Evolutionary conservation across 495 filamentous ascomycete species (phyloP), one percentile per base, ranked within the genome.

Genomic region (Podospora tetraspora): DNA sequence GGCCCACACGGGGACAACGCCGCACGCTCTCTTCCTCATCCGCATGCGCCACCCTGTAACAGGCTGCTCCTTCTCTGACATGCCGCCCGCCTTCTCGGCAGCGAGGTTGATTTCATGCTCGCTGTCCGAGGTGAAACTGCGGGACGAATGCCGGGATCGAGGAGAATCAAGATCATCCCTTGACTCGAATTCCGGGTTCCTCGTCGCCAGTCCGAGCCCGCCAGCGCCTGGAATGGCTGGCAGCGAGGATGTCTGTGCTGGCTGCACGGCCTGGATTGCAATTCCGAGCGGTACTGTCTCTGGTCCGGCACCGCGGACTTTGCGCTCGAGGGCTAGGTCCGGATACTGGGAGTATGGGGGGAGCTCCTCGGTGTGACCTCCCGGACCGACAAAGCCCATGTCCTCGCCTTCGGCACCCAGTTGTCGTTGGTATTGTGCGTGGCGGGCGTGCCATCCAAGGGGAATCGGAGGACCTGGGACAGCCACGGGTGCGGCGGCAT

Each of bases 321-420:
- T 76, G 16, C 68, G 66, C 0, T 58, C 66, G 61, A 71, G 73
- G 6, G 70, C 65, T 23, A 73, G 71, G 5, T 77, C 73, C 12
- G 74, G 74, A 62, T 76, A 76, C 62, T 72, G 66, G 13, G 92
- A 90, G 78, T 97, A 97, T 13, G 94, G 94, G 21, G 94, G 94
- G 34, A 97, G 81, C 70, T 93, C 91, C 75, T 97, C 94, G 3
- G 91, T 90, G 76, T 97, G 93, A 1, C 93, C 94, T 72, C 94
- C 91, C 0, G 91, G 91, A n/a, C 92, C 93, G 69, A 97, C 87
- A 9, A 96, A 86, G 78, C 93, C 92, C 29, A 87, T 81, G 68
- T 96, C 93, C 79, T 96, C 93, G 69, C 92, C 91, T 29, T 94
- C 91, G 1, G 91, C 91, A 0, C 90, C 89, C 62, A 89, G 79